These are phyloP conservation scores for Thermochaetoides dissita DNA, from an alignment of 2,329 filamentous ascomycete genomes.

Conservation along the genomic window DNA sequence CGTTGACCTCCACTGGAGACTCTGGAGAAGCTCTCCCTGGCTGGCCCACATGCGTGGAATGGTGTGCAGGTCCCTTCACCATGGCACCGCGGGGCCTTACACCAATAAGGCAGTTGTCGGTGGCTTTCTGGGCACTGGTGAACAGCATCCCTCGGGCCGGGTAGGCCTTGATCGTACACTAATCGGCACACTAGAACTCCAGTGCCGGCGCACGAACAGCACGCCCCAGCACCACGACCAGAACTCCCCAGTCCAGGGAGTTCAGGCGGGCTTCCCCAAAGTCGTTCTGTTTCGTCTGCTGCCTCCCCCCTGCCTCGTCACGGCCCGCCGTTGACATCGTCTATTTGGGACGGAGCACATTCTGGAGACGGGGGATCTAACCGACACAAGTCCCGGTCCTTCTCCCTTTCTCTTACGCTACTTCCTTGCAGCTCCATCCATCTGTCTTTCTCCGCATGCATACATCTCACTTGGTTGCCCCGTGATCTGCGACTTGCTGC, in stretches of 20 bases:
- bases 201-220: constrained; percentile 4
- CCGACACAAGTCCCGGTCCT: constrained; percentile 13
- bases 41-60: constrained; percentile 6
- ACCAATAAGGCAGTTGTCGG: constrained; percentile 11
- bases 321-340: constrained; percentile 10
- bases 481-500: constrained; percentile 1
- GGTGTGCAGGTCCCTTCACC: not conserved
- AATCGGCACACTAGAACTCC: not conserved
- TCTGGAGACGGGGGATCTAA: constrained; percentile 10
- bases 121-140: constrained; percentile 8
- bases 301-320: constrained; percentile 1
- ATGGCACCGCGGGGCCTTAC: not conserved
- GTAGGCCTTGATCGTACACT: constrained; percentile 7
- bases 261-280: not conserved
- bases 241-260: not conserved
- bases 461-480: constrained; percentile 6
- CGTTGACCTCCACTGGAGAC: not conserved
- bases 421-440: constrained; percentile 9
- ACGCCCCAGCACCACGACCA: constrained; percentile 5
- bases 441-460: constrained; percentile 5
- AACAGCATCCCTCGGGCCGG: constrained; percentile 13
- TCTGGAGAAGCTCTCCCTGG: constrained; percentile 3
- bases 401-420: not conserved
- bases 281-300: constrained; percentile 1
- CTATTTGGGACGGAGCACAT: constrained; percentile 1